A percentile compares a stretch with the other conserved stretches of the same genome.
These are phyloP conservation scores for Aphanomyces astaci DNA, from an alignment of 352 stramenopile species.

Conservation along the genomic window DNA sequence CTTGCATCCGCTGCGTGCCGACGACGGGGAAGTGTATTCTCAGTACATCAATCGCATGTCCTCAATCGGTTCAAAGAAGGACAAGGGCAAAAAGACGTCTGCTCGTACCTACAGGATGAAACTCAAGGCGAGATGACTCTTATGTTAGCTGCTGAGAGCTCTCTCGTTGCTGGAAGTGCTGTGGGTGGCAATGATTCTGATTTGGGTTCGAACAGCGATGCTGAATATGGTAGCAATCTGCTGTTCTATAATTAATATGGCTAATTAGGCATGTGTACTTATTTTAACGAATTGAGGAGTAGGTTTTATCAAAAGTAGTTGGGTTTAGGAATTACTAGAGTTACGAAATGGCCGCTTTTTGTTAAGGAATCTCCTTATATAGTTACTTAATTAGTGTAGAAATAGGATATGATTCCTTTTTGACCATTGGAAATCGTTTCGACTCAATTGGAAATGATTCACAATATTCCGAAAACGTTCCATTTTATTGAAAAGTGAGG, in stretches of 20 bases:
- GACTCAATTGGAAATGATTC: not conserved
- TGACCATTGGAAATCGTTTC: not conserved
- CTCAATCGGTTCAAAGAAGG: not conserved
- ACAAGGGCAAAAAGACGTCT: not conserved
- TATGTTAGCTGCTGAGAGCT: not conserved
- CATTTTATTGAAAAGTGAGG: not conserved
- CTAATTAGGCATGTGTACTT: not conserved
- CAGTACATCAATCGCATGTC: not conserved
- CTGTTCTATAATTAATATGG: not conserved
- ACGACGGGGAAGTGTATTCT: not conserved
- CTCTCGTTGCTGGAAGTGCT: not conserved
- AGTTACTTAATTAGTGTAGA: not conserved
- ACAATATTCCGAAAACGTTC: not conserved
- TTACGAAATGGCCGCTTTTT: not conserved
- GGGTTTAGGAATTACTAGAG: not conserved
- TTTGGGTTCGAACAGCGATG: not conserved
- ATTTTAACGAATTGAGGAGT: not conserved
- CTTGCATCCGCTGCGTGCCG: not conserved
- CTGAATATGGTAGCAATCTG: not conserved
- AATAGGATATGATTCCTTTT: not conserved
- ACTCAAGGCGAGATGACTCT: not conserved
- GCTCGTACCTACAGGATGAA: not conserved
- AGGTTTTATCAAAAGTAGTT: not conserved
- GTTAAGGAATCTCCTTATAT: not conserved
- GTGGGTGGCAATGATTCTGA: not conserved